phyloP scores from a whole-genome alignment of 805 yeast species.

The Kodamaea lidongshanica region DNA sequence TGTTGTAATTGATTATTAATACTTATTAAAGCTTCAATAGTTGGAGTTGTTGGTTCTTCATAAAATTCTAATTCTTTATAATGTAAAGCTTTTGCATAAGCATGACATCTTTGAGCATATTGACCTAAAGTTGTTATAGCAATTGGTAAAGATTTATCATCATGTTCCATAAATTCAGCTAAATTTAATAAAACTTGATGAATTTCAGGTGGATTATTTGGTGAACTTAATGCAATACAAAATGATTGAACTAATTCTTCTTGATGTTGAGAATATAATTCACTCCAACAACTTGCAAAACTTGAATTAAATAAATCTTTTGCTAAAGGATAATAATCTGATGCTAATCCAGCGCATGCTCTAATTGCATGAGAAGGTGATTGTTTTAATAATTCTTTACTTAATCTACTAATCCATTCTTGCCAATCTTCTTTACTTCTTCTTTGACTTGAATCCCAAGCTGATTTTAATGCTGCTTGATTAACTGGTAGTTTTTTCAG shows the following conservation, averaged over 20 bases:
- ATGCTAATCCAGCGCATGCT: conserved; percentile 86
- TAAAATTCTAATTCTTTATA: conserved; percentile 93
- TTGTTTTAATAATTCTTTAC: conserved; percentile 80
- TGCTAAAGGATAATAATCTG: conserved; percentile 81
- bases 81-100: conserved; percentile 94
- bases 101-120: conserved; percentile 93
- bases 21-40: conserved; percentile 85
- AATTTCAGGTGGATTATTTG: conserved; percentile 92
- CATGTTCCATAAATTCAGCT: conserved; percentile 97
- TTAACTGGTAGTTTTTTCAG: conserved; percentile 69
- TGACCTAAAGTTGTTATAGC: conserved; percentile 85
- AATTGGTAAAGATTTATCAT: conserved; percentile 88
- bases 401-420: conserved; percentile 87
- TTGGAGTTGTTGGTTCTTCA: conserved; percentile 85
- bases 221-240: conserved; percentile 81
- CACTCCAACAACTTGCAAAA: conserved; percentile 94
- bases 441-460: conserved; percentile 89
- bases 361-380: conserved; percentile 92
- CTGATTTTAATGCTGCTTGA: conserved; percentile 59
- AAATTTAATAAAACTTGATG: conserved; percentile 82
- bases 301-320: conserved; percentile 89
- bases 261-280: conserved; percentile 79
- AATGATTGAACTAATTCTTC: conserved; percentile 82
- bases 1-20: conserved; percentile 94
- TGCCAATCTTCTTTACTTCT: conserved; percentile 96